Evolutionary conservation across 352 stramenopile species (phyloP), one percentile per base, ranked within the genome.

Genomic region (Halophytophthora batemanensis): DNA sequence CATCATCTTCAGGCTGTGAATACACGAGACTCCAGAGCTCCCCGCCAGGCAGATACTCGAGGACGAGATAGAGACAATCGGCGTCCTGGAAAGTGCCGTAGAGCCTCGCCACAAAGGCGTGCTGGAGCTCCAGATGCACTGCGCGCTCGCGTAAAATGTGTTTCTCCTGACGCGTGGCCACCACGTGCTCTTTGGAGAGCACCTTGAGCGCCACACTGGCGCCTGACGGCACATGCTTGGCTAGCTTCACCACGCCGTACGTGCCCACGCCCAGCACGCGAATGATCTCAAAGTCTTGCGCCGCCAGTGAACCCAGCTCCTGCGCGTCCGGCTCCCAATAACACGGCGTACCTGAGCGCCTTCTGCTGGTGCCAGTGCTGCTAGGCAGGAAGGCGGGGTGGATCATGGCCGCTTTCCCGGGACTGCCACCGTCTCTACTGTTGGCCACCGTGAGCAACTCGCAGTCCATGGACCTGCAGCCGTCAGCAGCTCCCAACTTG

Each of bases 41-140:
- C 12, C 86, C 86, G 31, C 86, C 86, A 0, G 81, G 72, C 11
- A 87, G 57, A 50, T 87, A 90, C 55, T 93, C 82, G 17, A 94
- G 73, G 34, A 90, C 71, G 7, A 96, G 60, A 56, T 91, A 96
- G 14, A 94, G 53, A 46, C 75, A 88, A 39, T 91, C 74, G 25
- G 84, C 66, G 56, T 96, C 86, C 56, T 93, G 83, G 53, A 94
- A 92, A n/a, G 74, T 89, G 25, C 71, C 74, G 48, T 85, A 85
- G 21, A 96, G 57, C 10, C 63, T 71, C 0, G 80, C 72, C 35
- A 94, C 76, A 29, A 92, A 78, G 31, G 77, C 72, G 44, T 95
- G 81, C 41, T 73, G 60, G 39, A 94, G 58, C 25, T 71, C 54
- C 40, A 82, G 49, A 51, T 92, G 81, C 25, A 92, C 74, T 10